phyloP scores from a whole-genome alignment of 2,329 filamentous ascomycete species.

The Chrysosporium queenslandicum region DNA sequence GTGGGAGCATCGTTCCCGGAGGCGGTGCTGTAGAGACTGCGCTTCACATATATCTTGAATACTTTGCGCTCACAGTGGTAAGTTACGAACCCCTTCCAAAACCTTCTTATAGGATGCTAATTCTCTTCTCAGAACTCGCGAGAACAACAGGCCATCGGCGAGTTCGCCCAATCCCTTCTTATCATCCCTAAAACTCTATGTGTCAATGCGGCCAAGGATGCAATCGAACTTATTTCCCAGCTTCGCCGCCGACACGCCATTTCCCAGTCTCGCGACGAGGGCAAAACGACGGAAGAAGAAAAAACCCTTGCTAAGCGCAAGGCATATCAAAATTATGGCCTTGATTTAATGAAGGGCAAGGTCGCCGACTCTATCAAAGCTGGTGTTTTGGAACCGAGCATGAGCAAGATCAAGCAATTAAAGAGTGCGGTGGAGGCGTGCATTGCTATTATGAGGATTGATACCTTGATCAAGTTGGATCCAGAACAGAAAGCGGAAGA shows the following conservation, averaged over 20 bases:
- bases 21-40: slow-evolving; percentile 98
- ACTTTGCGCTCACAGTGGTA: slow-evolving; percentile 92
- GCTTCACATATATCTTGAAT: slow-evolving; percentile 96
- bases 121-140: slow-evolving; percentile 55
- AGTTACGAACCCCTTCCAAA: slow-evolving; percentile 23
- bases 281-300: slow-evolving; percentile 67
- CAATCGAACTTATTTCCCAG: slow-evolving; percentile 88
- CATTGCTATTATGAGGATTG: slow-evolving; percentile 98
- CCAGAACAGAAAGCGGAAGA: slow-evolving; percentile 68
- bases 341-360: slow-evolving; percentile 80
- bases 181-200: slow-evolving; percentile 93
- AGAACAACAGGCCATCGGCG: slow-evolving; percentile 94
- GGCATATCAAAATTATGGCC: slow-evolving; percentile 96
- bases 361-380: slow-evolving; percentile 90
- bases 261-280: slow-evolving; percentile 81
- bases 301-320: slow-evolving; percentile 87
- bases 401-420: slow-evolving; percentile 96
- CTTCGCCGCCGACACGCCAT: slow-evolving; percentile 88
- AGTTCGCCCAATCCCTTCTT: slow-evolving; percentile 91
- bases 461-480: slow-evolving; percentile 96
- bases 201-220: slow-evolving; percentile 93
- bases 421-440: slow-evolving; percentile 98
- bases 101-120: slow-evolving; percentile 5
- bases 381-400: slow-evolving; percentile 89
- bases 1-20: slow-evolving; percentile 90